Base-by-base conservation (phyloP, 2,329 filamentous ascomycete species). In the Metarhizium album region DNA sequence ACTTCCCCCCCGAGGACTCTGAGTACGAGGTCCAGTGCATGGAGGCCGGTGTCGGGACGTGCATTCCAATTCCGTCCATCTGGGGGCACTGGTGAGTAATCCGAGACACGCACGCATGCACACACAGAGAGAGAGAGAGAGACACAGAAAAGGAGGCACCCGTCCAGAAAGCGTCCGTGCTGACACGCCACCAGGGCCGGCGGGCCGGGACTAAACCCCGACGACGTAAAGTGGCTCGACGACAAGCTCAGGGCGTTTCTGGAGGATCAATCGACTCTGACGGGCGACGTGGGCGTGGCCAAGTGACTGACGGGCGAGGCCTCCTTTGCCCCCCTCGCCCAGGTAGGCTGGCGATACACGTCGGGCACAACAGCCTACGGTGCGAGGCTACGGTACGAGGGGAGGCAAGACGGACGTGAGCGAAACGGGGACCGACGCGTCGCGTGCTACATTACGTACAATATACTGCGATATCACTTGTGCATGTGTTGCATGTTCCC, bases 1-100 rank as follows among this genome's bases (percentile, higher is more conserved):
- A 91, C 62, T 91, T 93, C 57, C 84, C 87, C 48, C 85, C 86
- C 0, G 86, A 90, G 59, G 87, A 90, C 57, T 89, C 84, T 0
- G 79, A 86, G 59, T 82, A 83, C 51, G 87, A 93, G 60, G 82
- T 90, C 63, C 46, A 77, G 20, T 64, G 60, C 40, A 72, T 73
- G 70, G 49, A 58, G 0, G 52, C 61, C 0, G 61, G 59, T 0
- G 53, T 66, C 27, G 68, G 65, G 1, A 63, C 64, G 37, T 61
- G 69, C 9, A 59, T 69, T 37, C 56, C 67, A 0, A 67, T 69
- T 40, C 70, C 69, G 0, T 72, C 69, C 0, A 66, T 72, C 18
- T 72, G 69, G 68, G 70, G 70, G 0, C 70, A 72, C 43, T 72
- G 65, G 66, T 59, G 48, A 38, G 55, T 52, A 9, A 2, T 2